Conservation (phyloP, 805 yeast species). For the Saccharomycopsis sp. region DNA sequence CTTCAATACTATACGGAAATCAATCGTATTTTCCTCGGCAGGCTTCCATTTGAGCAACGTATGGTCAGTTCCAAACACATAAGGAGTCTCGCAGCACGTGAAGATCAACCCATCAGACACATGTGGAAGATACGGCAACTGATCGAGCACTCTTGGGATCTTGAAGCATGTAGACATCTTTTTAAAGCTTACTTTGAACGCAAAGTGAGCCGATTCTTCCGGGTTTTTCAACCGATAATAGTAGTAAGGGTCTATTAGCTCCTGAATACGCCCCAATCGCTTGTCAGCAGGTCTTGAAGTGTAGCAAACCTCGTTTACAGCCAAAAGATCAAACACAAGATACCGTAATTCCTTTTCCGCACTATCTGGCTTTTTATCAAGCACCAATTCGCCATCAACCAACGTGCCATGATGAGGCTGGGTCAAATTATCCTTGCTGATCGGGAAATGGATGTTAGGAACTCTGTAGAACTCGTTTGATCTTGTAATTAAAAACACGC, state of each 20-base stretch:
- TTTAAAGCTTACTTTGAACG: constrained; percentile 81
- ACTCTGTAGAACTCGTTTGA: constrained; percentile 80
- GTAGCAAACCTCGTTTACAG: constrained; percentile 68
- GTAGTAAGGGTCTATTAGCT: constrained; percentile 76
- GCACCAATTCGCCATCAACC: constrained; percentile 90
- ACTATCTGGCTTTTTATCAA: constrained; percentile 50
- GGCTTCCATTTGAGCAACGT: constrained; percentile 95
- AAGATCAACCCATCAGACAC: constrained; percentile 90
- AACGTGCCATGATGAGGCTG: constrained; percentile 80
- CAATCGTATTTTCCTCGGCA: constrained; percentile 89
- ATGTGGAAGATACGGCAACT: constrained; percentile 69
- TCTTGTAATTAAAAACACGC: constrained; percentile 82
- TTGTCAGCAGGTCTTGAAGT: constrained; percentile 68
- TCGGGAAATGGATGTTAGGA: constrained; percentile 81
- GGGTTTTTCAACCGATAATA: constrained; percentile 64
- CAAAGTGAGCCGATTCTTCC: constrained; percentile 66
- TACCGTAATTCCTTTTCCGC: constrained; percentile 64
- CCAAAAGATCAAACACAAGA: constrained; percentile 86
- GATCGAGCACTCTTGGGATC: constrained; percentile 65
- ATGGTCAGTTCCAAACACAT: constrained; percentile 81
- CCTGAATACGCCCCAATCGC: constrained; percentile 80
- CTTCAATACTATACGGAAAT: constrained; percentile 63
- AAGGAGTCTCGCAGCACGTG: constrained; percentile 86
- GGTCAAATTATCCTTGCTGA: constrained; percentile 37
- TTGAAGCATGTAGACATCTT: constrained; percentile 81